Evolutionary conservation across 2,329 filamentous ascomycete genomes (phyloP), one percentile per base, ranked within the genome.

Genomic region (Colletotrichum brevisporum): DNA sequence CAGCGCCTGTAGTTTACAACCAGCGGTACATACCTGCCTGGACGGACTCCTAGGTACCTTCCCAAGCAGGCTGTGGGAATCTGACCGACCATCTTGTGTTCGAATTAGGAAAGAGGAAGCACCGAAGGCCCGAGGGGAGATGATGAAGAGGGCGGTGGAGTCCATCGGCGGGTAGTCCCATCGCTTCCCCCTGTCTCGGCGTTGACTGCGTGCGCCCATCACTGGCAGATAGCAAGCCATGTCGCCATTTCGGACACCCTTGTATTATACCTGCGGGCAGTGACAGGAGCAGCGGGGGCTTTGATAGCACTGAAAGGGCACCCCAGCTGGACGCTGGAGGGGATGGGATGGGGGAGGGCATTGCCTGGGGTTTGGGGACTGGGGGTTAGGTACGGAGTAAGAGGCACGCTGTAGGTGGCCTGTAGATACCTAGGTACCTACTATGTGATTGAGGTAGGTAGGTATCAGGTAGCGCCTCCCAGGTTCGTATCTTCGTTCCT

Each of bases 81-180:
- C 47, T 50, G 47, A 18, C 55, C 36, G 47, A 18, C 55, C 36
- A n/a, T 10, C 8, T 9, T 36, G 8, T 12, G 18, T 8, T 69
- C 36, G 31, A 31, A 43, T 58, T 58, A 31, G 66, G 61, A 53
- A 60, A 66, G 66, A 66, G 55, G 55, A 50, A 69, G 50, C 48
- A 65, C 66, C 41, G 48, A 58, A 61, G 18, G n/a, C 8, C 16
- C 12, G 8, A 24, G 36, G 39, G 41, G 27, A 50, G 63, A 51
- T 16, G 45, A 12, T 18, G 16, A 15, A 47, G 31, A 36, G 31
- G 31, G 10, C 10, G 31, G 31, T 43, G 41, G 13, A 18, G 54
- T 58, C 27, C 27, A 52, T 52, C 51, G 57, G 31, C 63, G 57
- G 63, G 57, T 62, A 51, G 31, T 67, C 63, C 63, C 63, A 63